Percentiles rank a stretch among this genome's conserved stretches.
Conservation (phyloP, 192 early-diverging fungal species). For the Backusella circina region DNA sequence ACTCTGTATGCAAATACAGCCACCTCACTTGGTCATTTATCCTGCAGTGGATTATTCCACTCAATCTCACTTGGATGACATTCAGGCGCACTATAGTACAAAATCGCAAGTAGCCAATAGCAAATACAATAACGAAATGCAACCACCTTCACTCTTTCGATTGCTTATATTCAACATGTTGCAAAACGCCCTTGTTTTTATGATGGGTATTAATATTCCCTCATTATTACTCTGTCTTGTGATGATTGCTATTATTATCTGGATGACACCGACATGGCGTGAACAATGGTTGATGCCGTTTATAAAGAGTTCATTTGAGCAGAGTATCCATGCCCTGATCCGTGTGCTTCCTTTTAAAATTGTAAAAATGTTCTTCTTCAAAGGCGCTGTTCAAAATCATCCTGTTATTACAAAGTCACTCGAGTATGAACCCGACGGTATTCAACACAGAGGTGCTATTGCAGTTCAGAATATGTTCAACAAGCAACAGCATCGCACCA, state of each 20-base stretch:
- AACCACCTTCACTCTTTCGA: slow-evolving; percentile 6
- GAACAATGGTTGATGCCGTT: slow-evolving; percentile 18
- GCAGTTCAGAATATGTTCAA: slow-evolving; percentile 16
- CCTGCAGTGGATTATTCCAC: neutral
- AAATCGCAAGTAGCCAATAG: neutral
- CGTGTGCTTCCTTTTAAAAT: neutral
- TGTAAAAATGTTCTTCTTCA: neutral
- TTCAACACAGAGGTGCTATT: slow-evolving; percentile 25
- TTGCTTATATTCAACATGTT: neutral
- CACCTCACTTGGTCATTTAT: neutral
- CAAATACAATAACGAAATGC: neutral
- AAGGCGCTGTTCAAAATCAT: neutral
- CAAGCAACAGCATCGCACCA: slow-evolving; percentile 6
- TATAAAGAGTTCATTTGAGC: neutral
- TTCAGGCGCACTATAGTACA: neutral
- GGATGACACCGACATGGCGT: slow-evolving; percentile 23
- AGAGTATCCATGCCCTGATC: neutral
- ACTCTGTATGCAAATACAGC: neutral
- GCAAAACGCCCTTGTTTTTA: neutral
- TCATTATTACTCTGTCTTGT: slow-evolving; percentile 23
- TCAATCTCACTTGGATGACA: neutral
- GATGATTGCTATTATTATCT: slow-evolving; percentile 16
- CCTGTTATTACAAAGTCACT: neutral
- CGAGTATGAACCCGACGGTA: slow-evolving; percentile 19
- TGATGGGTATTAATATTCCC: slow-evolving; percentile 23